Evolutionary conservation across 1,139 yeast genomes (phyloP).

Genomic region (Suhomyces wounanorum): DNA sequence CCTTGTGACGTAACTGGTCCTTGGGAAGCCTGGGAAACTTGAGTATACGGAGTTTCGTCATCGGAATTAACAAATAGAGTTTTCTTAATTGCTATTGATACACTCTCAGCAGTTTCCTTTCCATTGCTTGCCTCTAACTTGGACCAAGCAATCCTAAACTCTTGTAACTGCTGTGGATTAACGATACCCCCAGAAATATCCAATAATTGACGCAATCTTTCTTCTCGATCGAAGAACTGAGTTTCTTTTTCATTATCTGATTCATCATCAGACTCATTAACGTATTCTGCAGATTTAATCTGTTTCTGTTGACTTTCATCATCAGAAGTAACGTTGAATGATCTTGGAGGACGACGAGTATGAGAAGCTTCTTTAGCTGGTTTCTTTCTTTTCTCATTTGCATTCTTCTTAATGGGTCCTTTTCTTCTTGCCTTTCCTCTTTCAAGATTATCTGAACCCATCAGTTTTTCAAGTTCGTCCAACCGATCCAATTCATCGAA

Average conservation of each 20-base stretch:
- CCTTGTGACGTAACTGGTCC: not conserved
- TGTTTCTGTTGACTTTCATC: conserved; percentile 20
- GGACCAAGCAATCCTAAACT: conserved; percentile 43
- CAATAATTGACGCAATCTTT: conserved; percentile 47
- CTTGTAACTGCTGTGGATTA: conserved; percentile 37
- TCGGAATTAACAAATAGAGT: conserved; percentile 24
- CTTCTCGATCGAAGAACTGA: conserved; percentile 61
- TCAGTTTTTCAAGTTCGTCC: conserved; percentile 34
- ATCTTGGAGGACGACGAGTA: conserved; percentile 21
- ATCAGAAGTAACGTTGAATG: conserved; percentile 23
- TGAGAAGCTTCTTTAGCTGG: conserved; percentile 4
- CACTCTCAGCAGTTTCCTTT: conserved; percentile 19
- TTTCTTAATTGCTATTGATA: conserved; percentile 29
- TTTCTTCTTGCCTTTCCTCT: conserved; percentile 28
- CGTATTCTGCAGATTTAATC: conserved; percentile 52
- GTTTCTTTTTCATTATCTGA: conserved; percentile 59
- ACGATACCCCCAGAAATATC: conserved; percentile 44
- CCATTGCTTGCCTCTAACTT: conserved; percentile 25
- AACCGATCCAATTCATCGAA: conserved; percentile 33
- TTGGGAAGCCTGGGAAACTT: not conserved
- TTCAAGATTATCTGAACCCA: conserved; percentile 13
- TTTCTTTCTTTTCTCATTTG: conserved; percentile 12
- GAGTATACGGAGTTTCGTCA: conserved; percentile 3
- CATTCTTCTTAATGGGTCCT: conserved; percentile 8
- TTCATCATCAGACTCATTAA: conserved; percentile 68